These are phyloP conservation scores for Leishmania martiniquensis DNA, from an alignment of 208 protist genomes.

Conservation along the genomic window DNA sequence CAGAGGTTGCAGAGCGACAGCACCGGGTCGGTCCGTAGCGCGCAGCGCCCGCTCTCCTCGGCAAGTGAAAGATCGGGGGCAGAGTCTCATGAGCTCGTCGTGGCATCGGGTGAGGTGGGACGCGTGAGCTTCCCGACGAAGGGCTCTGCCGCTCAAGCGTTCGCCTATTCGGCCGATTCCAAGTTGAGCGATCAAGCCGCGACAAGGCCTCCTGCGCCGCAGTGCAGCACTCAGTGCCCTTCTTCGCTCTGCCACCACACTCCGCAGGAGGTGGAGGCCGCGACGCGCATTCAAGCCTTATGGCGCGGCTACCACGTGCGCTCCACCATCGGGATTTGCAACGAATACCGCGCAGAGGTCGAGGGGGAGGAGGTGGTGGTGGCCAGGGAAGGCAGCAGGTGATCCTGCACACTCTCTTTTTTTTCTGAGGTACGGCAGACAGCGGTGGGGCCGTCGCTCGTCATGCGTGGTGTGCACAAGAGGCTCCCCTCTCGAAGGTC, in stretches of 20 bases:
- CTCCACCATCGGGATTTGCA: slow-evolving; percentile 53
- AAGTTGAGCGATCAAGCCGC: not conserved
- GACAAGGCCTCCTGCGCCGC: not conserved
- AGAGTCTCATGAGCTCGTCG: not conserved
- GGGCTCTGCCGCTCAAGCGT: not conserved
- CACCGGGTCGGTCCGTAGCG: not conserved
- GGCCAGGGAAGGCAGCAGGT: not conserved
- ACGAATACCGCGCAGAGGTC: slow-evolving; percentile 54
- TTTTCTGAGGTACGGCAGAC: not conserved
- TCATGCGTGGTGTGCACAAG: not conserved
- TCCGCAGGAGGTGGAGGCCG: slow-evolving; percentile 28
- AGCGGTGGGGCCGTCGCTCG: not conserved
- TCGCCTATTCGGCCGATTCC: not conserved
- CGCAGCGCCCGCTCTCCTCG: not conserved
- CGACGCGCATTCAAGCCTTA: slow-evolving; percentile 45
- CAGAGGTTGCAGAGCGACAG: slow-evolving; percentile 13
- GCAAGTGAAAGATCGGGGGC: not conserved
- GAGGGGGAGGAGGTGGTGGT: slow-evolving; percentile 23
- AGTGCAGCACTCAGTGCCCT: not conserved
- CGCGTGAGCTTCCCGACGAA: not conserved
- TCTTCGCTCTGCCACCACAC: slow-evolving; percentile 10
- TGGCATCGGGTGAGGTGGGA: not conserved
- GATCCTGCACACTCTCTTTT: not conserved
- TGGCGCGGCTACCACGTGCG: slow-evolving; percentile 62
- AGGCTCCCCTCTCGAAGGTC: too few species aligned